Conservation (phyloP, 768 basidiomycete species). For the Cystobasidiopsis lactophilus region DNA sequence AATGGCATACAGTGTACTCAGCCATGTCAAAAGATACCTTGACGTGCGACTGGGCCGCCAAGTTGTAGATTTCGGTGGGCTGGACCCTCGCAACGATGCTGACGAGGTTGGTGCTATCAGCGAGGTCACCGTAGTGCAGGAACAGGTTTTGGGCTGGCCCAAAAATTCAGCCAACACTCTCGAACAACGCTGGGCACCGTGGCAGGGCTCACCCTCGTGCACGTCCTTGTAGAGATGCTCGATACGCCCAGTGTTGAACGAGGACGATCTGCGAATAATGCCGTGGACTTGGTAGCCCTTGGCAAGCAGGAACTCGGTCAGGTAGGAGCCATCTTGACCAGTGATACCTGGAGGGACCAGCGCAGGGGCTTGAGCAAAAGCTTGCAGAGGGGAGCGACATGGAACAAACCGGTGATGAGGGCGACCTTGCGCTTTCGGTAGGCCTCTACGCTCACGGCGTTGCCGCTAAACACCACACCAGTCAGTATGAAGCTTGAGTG, state of each 20-base stretch:
- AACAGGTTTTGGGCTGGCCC: slow-evolving; percentile 22
- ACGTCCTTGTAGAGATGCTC: neutral
- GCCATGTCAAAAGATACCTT: slow-evolving; percentile 99
- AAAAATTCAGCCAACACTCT: neutral
- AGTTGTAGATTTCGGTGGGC: slow-evolving; percentile 91
- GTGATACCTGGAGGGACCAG: slow-evolving; percentile 46
- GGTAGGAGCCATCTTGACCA: slow-evolving; percentile 86
- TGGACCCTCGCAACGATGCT: slow-evolving; percentile 87
- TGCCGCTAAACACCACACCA: neutral
- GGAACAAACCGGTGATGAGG: slow-evolving; percentile 53
- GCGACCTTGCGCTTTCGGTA: slow-evolving; percentile 82
- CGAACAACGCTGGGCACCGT: neutral
- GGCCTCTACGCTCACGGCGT: slow-evolving; percentile 31
- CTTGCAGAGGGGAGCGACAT: neutral
- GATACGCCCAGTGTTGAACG: slow-evolving; percentile 89
- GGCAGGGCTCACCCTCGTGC: neutral
- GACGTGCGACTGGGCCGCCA: slow-evolving; percentile 93
- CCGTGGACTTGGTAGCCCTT: slow-evolving; percentile 29
- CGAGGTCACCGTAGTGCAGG: slow-evolving; percentile 36
- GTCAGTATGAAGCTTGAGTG: neutral
- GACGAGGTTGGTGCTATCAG: slow-evolving; percentile 90
- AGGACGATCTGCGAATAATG: slow-evolving; percentile 75
- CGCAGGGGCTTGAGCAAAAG: neutral
- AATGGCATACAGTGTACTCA: slow-evolving; percentile 49
- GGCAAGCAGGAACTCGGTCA: slow-evolving; percentile 37